Percentiles rank a stretch among this genome's conserved stretches.
Conservation (phyloP, 805 yeast genomes). For the Kazachstania psychrophila region DNA sequence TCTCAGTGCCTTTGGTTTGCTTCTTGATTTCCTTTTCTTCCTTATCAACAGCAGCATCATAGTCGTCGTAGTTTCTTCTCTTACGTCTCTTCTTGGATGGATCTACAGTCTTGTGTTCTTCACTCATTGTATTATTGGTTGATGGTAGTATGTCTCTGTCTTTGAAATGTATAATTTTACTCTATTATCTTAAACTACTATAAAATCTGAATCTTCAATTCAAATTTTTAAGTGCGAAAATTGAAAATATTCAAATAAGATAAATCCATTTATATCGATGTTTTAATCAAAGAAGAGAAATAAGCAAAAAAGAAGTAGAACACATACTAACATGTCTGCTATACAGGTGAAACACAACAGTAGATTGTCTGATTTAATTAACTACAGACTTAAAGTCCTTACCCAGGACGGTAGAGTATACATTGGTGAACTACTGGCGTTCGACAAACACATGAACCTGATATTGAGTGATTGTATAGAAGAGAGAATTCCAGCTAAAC, state of each 20-base stretch:
- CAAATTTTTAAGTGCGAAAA: too few relatives aligned
- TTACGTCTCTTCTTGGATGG: slow-evolving; percentile 6
- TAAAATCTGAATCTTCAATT: too few relatives aligned
- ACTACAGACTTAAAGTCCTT: slow-evolving; percentile 63
- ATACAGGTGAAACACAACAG: slow-evolving; percentile 21
- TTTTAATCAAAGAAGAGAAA: too few relatives aligned
- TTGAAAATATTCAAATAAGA: too few relatives aligned
- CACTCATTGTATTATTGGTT: background rate
- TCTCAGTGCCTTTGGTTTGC: slow-evolving; percentile 2
- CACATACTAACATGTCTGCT: slow-evolving; percentile 7
- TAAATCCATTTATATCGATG: too few relatives aligned
- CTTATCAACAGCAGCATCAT: slow-evolving; percentile 52
- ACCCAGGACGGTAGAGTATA: slow-evolving; percentile 72
- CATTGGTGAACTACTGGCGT: slow-evolving; percentile 75
- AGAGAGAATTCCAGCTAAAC: slow-evolving; percentile 53
- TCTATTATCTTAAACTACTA: too few relatives aligned
- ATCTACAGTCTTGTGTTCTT: background rate
- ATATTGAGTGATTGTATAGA: slow-evolving; percentile 82
- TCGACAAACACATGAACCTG: slow-evolving; percentile 81
- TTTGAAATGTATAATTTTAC: too few relatives aligned
- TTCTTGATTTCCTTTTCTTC: slow-evolving; percentile 36
- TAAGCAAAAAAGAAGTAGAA: too few relatives aligned
- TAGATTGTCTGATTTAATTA: slow-evolving; percentile 49
- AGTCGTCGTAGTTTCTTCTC: slow-evolving; percentile 49
- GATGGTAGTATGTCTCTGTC: background rate